phyloP scores from a whole-genome alignment of 2,329 filamentous ascomycete species.

The Aureobasidium vineae region DNA sequence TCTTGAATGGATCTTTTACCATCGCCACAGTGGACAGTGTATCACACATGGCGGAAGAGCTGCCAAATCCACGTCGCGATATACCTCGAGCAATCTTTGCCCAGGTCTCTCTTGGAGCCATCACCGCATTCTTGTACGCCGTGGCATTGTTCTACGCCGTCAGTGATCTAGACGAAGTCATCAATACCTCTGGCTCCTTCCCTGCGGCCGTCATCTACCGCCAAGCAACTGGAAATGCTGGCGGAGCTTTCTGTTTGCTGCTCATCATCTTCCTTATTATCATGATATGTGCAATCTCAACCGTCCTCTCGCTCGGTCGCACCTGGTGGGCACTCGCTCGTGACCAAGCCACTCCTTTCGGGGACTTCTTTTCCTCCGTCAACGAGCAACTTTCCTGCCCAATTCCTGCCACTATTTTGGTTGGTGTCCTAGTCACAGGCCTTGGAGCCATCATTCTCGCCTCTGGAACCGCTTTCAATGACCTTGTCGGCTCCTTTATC shows the following conservation, averaged over 20 bases:
- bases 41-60: slow-evolving; percentile 41
- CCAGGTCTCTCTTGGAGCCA: slow-evolving; percentile 50
- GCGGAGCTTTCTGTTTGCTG: slow-evolving; percentile 57
- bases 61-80: slow-evolving; percentile 41
- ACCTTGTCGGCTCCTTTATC: slow-evolving; percentile 41
- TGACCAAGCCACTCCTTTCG: slow-evolving; percentile 61
- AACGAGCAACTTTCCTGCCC: slow-evolving; percentile 58
- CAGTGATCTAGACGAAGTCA: slow-evolving; percentile 45
- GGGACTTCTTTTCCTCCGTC: slow-evolving; percentile 53
- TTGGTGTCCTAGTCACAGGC: slow-evolving; percentile 51
- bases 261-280: slow-evolving; percentile 56
- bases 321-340: slow-evolving; percentile 57
- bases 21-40: slow-evolving; percentile 41
- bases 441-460: slow-evolving; percentile 40
- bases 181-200: slow-evolving; percentile 44
- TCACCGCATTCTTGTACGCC: slow-evolving; percentile 49
- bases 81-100: slow-evolving; percentile 52
- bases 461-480: slow-evolving; percentile 38
- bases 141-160: slow-evolving; percentile 55
- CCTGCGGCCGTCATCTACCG: slow-evolving; percentile 50
- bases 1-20: slow-evolving; percentile 42
- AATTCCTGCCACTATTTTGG: slow-evolving; percentile 58
- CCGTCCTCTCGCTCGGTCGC: slow-evolving; percentile 50
- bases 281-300: slow-evolving; percentile 52
- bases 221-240: slow-evolving; percentile 50